Evolutionary conservation across 2,329 filamentous ascomycete genomes (phyloP).

Genomic region (Myriangium duriaei): DNA sequence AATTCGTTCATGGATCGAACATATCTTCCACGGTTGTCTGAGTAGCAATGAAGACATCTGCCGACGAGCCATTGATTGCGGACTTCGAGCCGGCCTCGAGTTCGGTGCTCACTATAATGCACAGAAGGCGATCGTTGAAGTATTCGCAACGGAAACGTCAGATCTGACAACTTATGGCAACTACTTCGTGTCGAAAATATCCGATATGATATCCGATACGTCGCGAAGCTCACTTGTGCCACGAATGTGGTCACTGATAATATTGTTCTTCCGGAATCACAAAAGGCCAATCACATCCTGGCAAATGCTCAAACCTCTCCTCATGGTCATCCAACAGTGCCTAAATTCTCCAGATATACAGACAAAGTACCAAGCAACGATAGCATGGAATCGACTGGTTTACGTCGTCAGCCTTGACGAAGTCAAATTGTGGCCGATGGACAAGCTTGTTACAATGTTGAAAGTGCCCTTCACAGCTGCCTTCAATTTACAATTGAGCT

Average conservation of each 20-base stretch:
- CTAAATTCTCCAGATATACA: constrained; percentile 66
- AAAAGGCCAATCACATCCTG: constrained; percentile 50
- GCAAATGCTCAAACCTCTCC: constrained; percentile 56
- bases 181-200: constrained; percentile 55
- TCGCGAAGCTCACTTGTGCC: constrained; percentile 57
- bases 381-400: constrained; percentile 76
- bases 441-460: constrained; percentile 49
- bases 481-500: constrained; percentile 51
- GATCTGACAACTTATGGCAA: constrained; percentile 53
- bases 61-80: constrained; percentile 59
- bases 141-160: constrained; percentile 41
- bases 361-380: constrained; percentile 64
- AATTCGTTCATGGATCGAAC: constrained; percentile 63
- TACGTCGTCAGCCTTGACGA: constrained; percentile 58
- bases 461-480: constrained; percentile 54
- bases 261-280: constrained; percentile 59
- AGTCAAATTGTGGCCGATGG: constrained; percentile 40
- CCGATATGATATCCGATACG: constrained; percentile 49
- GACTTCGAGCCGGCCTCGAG: constrained; percentile 54
- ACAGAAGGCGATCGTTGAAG: constrained; percentile 52
- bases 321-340: constrained; percentile 66
- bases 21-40: constrained; percentile 71
- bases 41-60: constrained; percentile 68
- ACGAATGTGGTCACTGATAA: constrained; percentile 76
- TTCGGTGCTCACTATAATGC: constrained; percentile 58